Conservation (phyloP, 2,329 filamentous ascomycete genomes). For the Xylariaceae sp. region DNA sequence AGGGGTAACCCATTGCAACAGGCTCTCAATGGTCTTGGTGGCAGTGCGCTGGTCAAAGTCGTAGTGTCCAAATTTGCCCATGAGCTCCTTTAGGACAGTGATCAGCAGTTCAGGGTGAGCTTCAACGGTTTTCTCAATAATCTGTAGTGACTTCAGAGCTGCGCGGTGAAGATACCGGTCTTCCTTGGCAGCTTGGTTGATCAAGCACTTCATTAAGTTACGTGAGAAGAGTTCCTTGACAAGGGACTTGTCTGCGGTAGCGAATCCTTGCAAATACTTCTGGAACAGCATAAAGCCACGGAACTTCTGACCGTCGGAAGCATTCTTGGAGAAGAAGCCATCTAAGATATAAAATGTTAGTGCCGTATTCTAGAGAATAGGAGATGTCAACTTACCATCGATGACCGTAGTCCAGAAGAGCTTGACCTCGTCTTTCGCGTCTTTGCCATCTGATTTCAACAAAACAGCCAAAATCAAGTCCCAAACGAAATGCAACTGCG, state of each 20-base stretch:
- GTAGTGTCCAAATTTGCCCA: slow-evolving; percentile 63
- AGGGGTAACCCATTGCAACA: slow-evolving; percentile 57
- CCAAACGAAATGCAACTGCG: slow-evolving; percentile 85
- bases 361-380: neutral
- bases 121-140: slow-evolving; percentile 61
- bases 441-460: slow-evolving; percentile 31
- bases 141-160: slow-evolving; percentile 69
- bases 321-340: slow-evolving; percentile 72
- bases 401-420: slow-evolving; percentile 84
- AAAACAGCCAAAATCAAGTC: slow-evolving; percentile 63
- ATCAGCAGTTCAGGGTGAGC: slow-evolving; percentile 54
- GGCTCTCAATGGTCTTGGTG: slow-evolving; percentile 74
- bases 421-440: slow-evolving; percentile 50
- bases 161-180: slow-evolving; percentile 76
- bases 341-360: slow-evolving; percentile 44
- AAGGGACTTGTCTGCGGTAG: slow-evolving; percentile 41
- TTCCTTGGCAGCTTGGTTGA: slow-evolving; percentile 73
- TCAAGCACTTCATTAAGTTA: slow-evolving; percentile 74
- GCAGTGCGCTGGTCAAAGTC: slow-evolving; percentile 85
- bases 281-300: slow-evolving; percentile 86
- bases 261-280: slow-evolving; percentile 58
- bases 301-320: slow-evolving; percentile 84
- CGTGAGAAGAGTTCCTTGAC: slow-evolving; percentile 66
- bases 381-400: slow-evolving; percentile 62
- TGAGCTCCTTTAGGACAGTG: slow-evolving; percentile 60